A percentile compares a stretch with the other conserved stretches of the same genome.
phyloP scores from a whole-genome alignment of 495 filamentous ascomycete species.

The Aspergillus sparsus region DNA sequence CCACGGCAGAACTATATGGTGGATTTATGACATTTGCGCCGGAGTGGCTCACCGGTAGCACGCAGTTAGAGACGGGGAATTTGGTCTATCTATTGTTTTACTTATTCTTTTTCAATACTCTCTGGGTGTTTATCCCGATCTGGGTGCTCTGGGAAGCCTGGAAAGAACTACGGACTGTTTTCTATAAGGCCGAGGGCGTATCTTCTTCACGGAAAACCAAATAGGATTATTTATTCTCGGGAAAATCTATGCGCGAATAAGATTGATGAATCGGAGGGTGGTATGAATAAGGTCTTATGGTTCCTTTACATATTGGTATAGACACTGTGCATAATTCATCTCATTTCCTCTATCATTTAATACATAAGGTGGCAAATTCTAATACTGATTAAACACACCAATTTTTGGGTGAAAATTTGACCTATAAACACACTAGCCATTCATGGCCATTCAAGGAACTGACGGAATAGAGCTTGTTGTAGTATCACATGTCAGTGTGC shows the following conservation, averaged over 20 bases:
- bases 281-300: too few relatives aligned
- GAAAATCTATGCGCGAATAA: background rate
- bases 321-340: too few relatives aligned
- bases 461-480: too few relatives aligned
- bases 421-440: too few relatives aligned
- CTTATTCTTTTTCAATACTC: slow-evolving; percentile 84
- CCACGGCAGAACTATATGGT: slow-evolving; percentile 94
- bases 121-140: slow-evolving; percentile 82
- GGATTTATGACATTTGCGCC: slow-evolving; percentile 97
- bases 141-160: slow-evolving; percentile 74
- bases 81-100: slow-evolving; percentile 89
- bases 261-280: background rate
- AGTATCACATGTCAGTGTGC: slow-evolving; percentile 1
- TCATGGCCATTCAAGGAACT: too few relatives aligned
- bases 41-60: slow-evolving; percentile 80
- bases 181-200: slow-evolving; percentile 29
- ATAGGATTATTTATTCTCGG: background rate
- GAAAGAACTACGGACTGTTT: slow-evolving; percentile 59
- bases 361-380: too few relatives aligned
- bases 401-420: too few relatives aligned
- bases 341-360: too few relatives aligned
- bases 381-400: too few relatives aligned
- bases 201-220: background rate
- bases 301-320: too few relatives aligned
- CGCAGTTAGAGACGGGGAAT: slow-evolving; percentile 77